These are phyloP conservation scores for Aurantiochytrium sp. DNA, from an alignment of 108 stramenopile species.

Conservation along the genomic window DNA sequence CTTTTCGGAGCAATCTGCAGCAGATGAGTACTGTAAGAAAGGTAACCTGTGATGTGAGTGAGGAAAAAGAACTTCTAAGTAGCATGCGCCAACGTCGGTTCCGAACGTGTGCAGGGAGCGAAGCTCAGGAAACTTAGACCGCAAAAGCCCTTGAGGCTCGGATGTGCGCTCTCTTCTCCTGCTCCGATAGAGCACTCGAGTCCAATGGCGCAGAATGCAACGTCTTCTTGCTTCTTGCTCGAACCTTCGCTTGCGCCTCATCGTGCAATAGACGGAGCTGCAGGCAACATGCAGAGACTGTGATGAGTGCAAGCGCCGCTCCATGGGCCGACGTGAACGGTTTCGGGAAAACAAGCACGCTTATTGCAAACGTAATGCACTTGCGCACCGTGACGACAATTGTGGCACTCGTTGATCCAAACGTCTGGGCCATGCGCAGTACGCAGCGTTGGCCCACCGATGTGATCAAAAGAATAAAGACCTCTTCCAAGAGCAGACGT, in stretches of 20 bases:
- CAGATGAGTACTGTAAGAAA: no score
- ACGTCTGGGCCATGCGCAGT: not conserved
- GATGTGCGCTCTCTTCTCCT: no score
- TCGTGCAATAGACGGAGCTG: not conserved
- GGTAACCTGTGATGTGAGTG: no score
- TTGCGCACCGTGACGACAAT: slow-evolving; percentile 5
- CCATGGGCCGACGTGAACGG: not conserved
- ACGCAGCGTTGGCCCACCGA: not conserved
- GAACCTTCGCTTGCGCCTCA: not conserved
- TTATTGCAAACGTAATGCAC: not conserved
- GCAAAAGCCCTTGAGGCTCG: no score
- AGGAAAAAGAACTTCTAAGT: no score
- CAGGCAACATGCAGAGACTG: not conserved
- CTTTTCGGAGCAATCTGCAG: no score
- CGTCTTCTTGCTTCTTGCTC: no score
- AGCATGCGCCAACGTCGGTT: no score
- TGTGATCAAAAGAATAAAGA: not conserved
- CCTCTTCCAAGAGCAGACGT: not conserved
- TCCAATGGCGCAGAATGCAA: no score
- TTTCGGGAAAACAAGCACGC: not conserved
- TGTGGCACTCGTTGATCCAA: not conserved
- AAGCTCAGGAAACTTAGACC: no score
- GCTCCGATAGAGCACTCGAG: no score
- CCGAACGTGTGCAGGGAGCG: no score
- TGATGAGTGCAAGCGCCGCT: not conserved